Percentiles rank a stretch among this genome's conserved stretches.
These are phyloP conservation scores for Patellaria atrata DNA, from an alignment of 495 filamentous ascomycete genomes.

Conservation along the genomic window DNA sequence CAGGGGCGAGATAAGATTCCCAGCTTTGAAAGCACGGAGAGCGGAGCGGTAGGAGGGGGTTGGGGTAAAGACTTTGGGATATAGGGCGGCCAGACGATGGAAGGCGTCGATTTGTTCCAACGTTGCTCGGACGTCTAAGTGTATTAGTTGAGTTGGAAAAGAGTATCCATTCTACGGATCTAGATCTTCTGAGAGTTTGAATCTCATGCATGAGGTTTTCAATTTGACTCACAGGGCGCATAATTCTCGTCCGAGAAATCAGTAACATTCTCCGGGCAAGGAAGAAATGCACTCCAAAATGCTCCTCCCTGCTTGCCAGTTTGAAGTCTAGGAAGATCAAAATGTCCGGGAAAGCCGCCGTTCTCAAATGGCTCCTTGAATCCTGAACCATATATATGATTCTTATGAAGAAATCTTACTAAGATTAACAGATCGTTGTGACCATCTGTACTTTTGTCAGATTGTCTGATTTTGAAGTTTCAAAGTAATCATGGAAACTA, in stretches of 20 bases:
- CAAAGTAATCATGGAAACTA: constrained; percentile 22
- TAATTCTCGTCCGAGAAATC: constrained; percentile 69
- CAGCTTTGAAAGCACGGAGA: constrained; percentile 40
- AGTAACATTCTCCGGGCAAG: constrained; percentile 53
- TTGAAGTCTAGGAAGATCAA: constrained; percentile 58
- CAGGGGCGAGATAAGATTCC: constrained; percentile 52
- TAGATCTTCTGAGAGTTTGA: too few relatives aligned
- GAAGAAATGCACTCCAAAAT: constrained; percentile 84
- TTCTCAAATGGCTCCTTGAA: constrained; percentile 58
- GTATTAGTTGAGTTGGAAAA: constrained; percentile 19
- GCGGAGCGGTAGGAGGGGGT: constrained; percentile 43
- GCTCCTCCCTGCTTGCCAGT: constrained; percentile 51
- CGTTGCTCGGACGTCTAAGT: constrained; percentile 50
- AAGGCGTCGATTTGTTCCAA: constrained; percentile 76
- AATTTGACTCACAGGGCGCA: constrained; percentile 33
- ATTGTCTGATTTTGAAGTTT: neutral
- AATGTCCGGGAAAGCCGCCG: constrained; percentile 53
- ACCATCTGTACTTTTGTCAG: constrained; percentile 44
- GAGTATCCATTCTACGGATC: too few relatives aligned
- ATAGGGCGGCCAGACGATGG: constrained; percentile 48
- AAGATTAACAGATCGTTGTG: constrained; percentile 79
- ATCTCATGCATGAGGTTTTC: too few relatives aligned
- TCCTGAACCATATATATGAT: constrained; percentile 60
- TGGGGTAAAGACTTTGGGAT: constrained; percentile 55
- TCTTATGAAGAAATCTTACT: constrained; percentile 51